These are phyloP conservation scores for Ceratocystis papillata DNA, from an alignment of 2,329 filamentous ascomycete genomes.

Conservation along the genomic window DNA sequence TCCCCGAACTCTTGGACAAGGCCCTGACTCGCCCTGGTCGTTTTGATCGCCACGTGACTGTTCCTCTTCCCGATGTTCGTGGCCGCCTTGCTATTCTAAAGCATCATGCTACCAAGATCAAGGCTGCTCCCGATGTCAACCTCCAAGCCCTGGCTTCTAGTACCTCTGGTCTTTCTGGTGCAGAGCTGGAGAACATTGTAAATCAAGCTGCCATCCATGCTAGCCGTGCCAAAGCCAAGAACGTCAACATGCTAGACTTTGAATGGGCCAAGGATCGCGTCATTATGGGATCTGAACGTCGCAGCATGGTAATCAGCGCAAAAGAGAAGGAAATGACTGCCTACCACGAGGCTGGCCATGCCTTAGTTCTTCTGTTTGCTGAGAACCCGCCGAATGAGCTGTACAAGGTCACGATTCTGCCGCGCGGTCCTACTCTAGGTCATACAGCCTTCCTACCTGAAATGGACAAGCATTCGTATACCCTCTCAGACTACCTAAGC, in stretches of 20 bases:
- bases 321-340: slow-evolving; percentile 95
- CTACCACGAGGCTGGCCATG: slow-evolving; percentile 92
- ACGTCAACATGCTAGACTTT: slow-evolving; percentile 69
- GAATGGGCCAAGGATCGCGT: slow-evolving; percentile 99
- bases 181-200: slow-evolving; percentile 90
- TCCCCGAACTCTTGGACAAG: slow-evolving; percentile 87
- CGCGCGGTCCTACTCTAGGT: slow-evolving; percentile 74
- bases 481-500: slow-evolving; percentile 73
- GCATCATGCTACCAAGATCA: slow-evolving; percentile 88
- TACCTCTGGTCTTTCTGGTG: slow-evolving; percentile 85
- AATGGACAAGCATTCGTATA: slow-evolving; percentile 83
- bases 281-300: slow-evolving; percentile 88
- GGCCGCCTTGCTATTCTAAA: slow-evolving; percentile 86
- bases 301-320: slow-evolving; percentile 77
- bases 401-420: slow-evolving; percentile 96
- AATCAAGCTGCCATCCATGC: slow-evolving; percentile 93
- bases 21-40: slow-evolving; percentile 87
- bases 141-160: slow-evolving; percentile 72
- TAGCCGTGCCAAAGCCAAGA: slow-evolving; percentile 69
- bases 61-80: slow-evolving; percentile 82
- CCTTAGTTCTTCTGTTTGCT: slow-evolving; percentile 76
- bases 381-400: slow-evolving; percentile 61
- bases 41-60: slow-evolving; percentile 85
- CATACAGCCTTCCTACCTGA: slow-evolving; percentile 80
- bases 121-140: slow-evolving; percentile 69